These are phyloP conservation scores for Epichloe sibirici DNA, from an alignment of 2,329 filamentous ascomycete species.

Conservation along the genomic window DNA sequence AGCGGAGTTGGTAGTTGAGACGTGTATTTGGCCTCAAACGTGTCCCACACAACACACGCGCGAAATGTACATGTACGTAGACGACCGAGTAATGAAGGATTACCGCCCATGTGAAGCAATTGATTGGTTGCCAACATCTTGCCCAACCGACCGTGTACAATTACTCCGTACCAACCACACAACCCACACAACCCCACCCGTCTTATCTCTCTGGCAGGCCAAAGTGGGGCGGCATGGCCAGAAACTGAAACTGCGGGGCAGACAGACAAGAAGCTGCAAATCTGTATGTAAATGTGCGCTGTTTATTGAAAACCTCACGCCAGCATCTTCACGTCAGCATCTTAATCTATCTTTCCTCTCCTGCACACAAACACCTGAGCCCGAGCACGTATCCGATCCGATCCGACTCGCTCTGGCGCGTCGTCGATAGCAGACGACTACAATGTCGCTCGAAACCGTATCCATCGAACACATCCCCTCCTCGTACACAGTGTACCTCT, in stretches of 20 bases:
- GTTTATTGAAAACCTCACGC: neutral
- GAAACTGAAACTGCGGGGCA: conserved; percentile 2
- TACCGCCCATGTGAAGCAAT: too few relatives aligned
- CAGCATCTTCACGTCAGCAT: neutral
- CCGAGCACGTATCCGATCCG: neutral
- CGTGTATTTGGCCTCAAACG: too few relatives aligned
- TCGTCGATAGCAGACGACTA: neutral
- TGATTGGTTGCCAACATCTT: neutral
- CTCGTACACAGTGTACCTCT: conserved; percentile 56
- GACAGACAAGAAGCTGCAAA: neutral
- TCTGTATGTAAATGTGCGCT: neutral
- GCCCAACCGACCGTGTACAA: too few relatives aligned
- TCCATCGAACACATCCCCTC: conserved; percentile 63
- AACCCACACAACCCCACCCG: too few relatives aligned
- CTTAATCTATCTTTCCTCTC: neutral
- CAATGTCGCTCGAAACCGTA: conserved; percentile 46
- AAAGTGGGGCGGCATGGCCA: conserved; percentile 2
- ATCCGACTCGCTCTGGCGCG: neutral
- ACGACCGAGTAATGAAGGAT: too few relatives aligned
- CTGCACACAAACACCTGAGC: neutral
- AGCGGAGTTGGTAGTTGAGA: too few relatives aligned
- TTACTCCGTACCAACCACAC: too few relatives aligned
- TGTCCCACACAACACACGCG: too few relatives aligned
- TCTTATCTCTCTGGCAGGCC: neutral
- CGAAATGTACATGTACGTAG: too few relatives aligned